Evolutionary conservation across 1,284 basidiomycete species (phyloP), one percentile per base, ranked within the genome.

Genomic region (Microstroma glucosiphilum): DNA sequence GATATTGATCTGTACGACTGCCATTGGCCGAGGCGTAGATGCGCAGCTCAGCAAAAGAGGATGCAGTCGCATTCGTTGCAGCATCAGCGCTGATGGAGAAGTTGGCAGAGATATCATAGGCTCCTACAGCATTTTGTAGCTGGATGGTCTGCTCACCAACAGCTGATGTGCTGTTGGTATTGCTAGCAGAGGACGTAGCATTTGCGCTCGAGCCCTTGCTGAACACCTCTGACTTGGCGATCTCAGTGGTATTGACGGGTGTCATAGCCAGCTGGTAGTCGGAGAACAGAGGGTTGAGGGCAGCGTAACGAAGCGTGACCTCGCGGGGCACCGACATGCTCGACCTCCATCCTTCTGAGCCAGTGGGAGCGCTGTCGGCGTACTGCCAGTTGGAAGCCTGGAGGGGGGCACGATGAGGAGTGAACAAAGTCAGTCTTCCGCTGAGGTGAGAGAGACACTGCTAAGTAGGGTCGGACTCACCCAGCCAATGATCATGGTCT

Each of bases 381-480:
- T 82, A 82, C 67, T 80, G 75, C 80, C 80, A 81, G 71, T 82
- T 82, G 68, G 68, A 75, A 30, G 80, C 80, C 30, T 37, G 30
- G n/a, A n/a, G n/a, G n/a, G n/a, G n/a, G n/a, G n/a, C 30, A 37
- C 3, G 30, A 9, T 37, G 9, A 37, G 30, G 30, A 37, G 9
- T 4, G 30, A 9, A 37, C 30, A 37, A 37, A 3, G 30, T 37
- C 30, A 37, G 30, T 37, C 30, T 37, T 37, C 30, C 30, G 30
- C 30, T 37, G 30, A 37, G 9, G 30, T 9, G 30, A 37, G 30
- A 9, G 30, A 37, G 30, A 9, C 4, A 37, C 30, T 9, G 30
- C 30, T n/a, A 37, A 4, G 30, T 37, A 37, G 4, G 30, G 30
- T 4, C 9, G 4, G 30, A 37, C 30, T 37, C 30, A 37, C 30